Conservation (phyloP, 78 protist species). For the Dictyostelium discoideum region DNA sequence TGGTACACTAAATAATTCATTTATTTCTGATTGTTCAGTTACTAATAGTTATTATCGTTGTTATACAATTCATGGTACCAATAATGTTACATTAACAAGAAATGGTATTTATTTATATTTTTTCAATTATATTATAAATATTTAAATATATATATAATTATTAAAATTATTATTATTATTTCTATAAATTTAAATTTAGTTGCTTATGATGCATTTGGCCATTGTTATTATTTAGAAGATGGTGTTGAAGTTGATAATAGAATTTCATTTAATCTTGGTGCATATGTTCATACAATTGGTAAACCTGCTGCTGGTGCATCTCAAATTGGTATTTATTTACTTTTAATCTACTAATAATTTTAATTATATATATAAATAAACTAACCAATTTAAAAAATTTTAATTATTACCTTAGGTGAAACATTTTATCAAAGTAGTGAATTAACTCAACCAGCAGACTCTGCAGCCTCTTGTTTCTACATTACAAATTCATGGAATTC, state of each 20-base stretch:
- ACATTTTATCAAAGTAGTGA: neutral
- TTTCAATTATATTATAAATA: too few species aligned
- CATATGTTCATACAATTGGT: conserved; percentile 79
- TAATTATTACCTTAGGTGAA: conserved; percentile 28
- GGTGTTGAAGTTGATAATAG: conserved; percentile 84
- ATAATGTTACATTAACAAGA: conserved; percentile 8
- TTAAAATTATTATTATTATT: too few species aligned
- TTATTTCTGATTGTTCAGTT: conserved; percentile 50
- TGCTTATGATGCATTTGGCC: conserved; percentile 84
- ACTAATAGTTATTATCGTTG: conserved; percentile 53
- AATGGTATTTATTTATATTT: conserved; percentile 4
- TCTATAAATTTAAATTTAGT: neutral
- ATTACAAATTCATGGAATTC: conserved; percentile 85
- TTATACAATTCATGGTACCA: conserved; percentile 84
- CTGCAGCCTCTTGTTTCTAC: conserved; percentile 85
- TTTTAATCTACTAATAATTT: too few species aligned
- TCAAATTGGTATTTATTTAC: conserved; percentile 12
- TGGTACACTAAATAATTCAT: neutral
- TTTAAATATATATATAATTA: too few species aligned
- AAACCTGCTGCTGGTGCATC: conserved; percentile 58
- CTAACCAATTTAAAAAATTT: too few species aligned
- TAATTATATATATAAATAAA: too few species aligned
- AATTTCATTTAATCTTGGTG: conserved; percentile 70
- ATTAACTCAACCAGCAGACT: conserved; percentile 83
- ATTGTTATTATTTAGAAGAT: conserved; percentile 85